These are phyloP conservation scores for Candida orba DNA, from an alignment of 805 yeast genomes.

Conservation along the genomic window DNA sequence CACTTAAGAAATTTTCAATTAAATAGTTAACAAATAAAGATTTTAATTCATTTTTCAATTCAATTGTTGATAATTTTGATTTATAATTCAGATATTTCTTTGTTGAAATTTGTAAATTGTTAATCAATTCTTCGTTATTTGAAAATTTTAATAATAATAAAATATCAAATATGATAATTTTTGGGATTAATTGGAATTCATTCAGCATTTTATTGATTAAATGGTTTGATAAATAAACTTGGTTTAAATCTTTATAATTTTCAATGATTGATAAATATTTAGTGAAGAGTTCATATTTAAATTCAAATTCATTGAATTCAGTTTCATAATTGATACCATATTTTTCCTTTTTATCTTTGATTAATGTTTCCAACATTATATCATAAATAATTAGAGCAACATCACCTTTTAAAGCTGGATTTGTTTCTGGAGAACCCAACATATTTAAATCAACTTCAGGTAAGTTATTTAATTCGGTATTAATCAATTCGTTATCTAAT, in stretches of 20 bases:
- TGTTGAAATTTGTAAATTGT: slow-evolving; percentile 58
- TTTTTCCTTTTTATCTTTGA: slow-evolving; percentile 13
- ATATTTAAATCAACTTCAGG: slow-evolving; percentile 86
- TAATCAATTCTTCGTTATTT: slow-evolving; percentile 41
- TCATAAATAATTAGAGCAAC: slow-evolving; percentile 66
- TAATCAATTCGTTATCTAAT: slow-evolving; percentile 44
- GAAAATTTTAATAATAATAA: slow-evolving; percentile 60
- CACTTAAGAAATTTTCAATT: slow-evolving; percentile 28
- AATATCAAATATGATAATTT: slow-evolving; percentile 43
- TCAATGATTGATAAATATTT: slow-evolving; percentile 52
- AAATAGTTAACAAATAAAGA: slow-evolving; percentile 24
- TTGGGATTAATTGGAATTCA: slow-evolving; percentile 34
- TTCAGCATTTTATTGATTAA: slow-evolving; percentile 46
- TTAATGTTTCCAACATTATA: slow-evolving; percentile 46
- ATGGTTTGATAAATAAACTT: slow-evolving; percentile 60
- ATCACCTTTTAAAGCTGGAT: slow-evolving; percentile 73
- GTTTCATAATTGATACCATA: slow-evolving; percentile 32
- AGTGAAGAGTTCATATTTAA: slow-evolving; percentile 24
- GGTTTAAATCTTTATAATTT: slow-evolving; percentile 58
- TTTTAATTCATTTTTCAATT: slow-evolving; percentile 27
- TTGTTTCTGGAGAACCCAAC: slow-evolving; percentile 79
- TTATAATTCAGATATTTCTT: slow-evolving; percentile 62
- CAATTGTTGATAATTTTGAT: slow-evolving; percentile 29
- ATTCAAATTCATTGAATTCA: slow-evolving; percentile 59
- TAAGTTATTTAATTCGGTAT: slow-evolving; percentile 57